Evolutionary conservation across 805 yeast genomes (phyloP), one percentile per base, ranked within the genome.

Genomic region (Dipodascopsis uninucleata): DNA sequence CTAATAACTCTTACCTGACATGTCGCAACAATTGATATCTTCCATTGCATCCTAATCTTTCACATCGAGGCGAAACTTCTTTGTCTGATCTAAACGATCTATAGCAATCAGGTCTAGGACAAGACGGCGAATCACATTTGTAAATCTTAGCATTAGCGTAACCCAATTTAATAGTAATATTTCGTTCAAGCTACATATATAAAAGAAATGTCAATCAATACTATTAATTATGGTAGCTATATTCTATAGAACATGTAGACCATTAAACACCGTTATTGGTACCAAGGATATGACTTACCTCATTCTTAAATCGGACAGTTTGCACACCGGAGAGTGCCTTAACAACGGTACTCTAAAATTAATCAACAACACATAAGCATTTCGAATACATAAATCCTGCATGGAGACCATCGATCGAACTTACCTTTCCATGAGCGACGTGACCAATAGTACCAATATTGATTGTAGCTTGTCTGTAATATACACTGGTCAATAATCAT

Each of bases 81-180:
- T 85, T 90, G 65, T 87, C 96, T 25, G 95, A 83, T 61, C 90
- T 84, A 72, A 84, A 94, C 8, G 97, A 88, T 67, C 82, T 82
- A 76, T 90, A 93, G 72, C 96, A 85, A 39, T 83, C 95, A 35
- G 98, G 97, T 60, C 86, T 90, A 35, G 89, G 93, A 68, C 96
- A 87, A 41, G 72, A 76, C 58, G 81, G 80, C 63, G 82, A 82
- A 61, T 82, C 85, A 74, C 96, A 85, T 68, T 82, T 87, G 74
- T 94, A 93, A 65, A 93, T 93, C 68, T 93, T 93, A 44, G 99
- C 99, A 65, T 93, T 93, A 58, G 99, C 99, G 63, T 93, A 93
- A 66, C 99, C 99, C 61, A 93, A 77, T 70, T 94, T 93, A 67
- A 93, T 93, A 61, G 99, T 93, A 75, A 93, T 93, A 62, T 93